Evolutionary conservation across 192 early-diverging fungal species (phyloP), one percentile per base, ranked within the genome.

Genomic region (Diversispora epigaea): DNA sequence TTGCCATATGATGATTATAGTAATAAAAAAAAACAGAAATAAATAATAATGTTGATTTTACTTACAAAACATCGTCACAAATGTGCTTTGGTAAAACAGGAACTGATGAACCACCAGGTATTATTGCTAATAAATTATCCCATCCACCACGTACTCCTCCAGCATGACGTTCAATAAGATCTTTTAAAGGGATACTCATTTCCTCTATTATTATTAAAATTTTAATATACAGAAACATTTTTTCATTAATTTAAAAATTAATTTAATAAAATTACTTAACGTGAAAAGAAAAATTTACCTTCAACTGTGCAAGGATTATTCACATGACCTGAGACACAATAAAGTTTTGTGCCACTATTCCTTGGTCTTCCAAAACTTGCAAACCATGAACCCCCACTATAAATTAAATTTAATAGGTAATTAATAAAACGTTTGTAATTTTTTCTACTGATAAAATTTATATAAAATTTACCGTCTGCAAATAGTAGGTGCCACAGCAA

Each of bases 261-360:
- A 43, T n/a, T 44, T 64, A 43, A 15, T 15, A 5, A 2, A 49
- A 39, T 68, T 68, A 50, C 45, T 46, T 7, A 43, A 44, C 12
- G 4, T 9, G 1, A 19, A 17, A 44, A 5, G 5, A 17, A 21
- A 55, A 55, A 54, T 17, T 55, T 45, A 72, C 70, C 70, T 84
- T 99, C 97, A 56, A 99, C 95, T 12, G 95, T 95, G 84, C 94
- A 95, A 5, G 97, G 97, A 76, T 92, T 91, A 86, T 99, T 99
- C 76, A 99, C 97, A 80, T 98, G 95, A 73, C 97, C 97, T 66
- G 94, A 96, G 57, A 99, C 94, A 81, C 95, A 96, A 86, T 94
- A 99, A 15, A 99, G 86, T 85, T 99, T 99, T 55, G 97, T 99
- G 55, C 97, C 97, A 17, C 86, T 78, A 85, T 99, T 99, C 75